Evolutionary conservation across 1,139 yeast species (phyloP), one percentile per base, ranked within the genome.

Genomic region (Nakaseomyces bracarensis): DNA sequence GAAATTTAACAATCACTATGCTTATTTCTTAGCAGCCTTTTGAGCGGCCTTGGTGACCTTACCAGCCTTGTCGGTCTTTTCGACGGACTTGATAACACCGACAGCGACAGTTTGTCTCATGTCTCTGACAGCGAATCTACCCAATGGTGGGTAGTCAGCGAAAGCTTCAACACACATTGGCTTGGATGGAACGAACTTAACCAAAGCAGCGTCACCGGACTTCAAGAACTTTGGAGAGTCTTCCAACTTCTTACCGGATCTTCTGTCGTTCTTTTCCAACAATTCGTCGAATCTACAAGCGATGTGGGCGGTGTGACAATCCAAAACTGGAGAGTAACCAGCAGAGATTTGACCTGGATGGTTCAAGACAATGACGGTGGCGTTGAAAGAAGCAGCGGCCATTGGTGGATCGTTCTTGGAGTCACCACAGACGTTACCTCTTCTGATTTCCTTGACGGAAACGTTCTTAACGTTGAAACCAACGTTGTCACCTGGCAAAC

Each of bases 1-100:
- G 25, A 7, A 7, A 7, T 7, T 22, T 7, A 22, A 22, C 7
- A 22, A 23, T 23, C 30, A 25, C 15, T 36, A 3, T 30, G 25
- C 41, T 38, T 38, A 39, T 39, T 39, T 39, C 41, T 39, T 39
- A 39, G 38, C 41, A 73, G 96, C 96, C 87, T 91, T 91, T 68
- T 74, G 80, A 71, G 97, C 97, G 74, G 98, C 94, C 89, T 91
- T 91, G 91, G 98, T 91, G 65, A 91, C 96, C 91, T 91, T 91
- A 78, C 94, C 95, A 66, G 86, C 85, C 64, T 69, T 70, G 76
- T 82, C 93, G 58, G 93, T 68, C 85, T 91, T 91, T 69, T 79
- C 96, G 66, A 91, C 97, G 62, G 93, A 75, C 85, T 89, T 89
- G 91, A 89, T 86, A 70, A 89, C 96, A 86, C 96, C 97, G 71